Evolutionary conservation across 306 rosid genomes (phyloP).

Genomic region (Albizia julibrissin): DNA sequence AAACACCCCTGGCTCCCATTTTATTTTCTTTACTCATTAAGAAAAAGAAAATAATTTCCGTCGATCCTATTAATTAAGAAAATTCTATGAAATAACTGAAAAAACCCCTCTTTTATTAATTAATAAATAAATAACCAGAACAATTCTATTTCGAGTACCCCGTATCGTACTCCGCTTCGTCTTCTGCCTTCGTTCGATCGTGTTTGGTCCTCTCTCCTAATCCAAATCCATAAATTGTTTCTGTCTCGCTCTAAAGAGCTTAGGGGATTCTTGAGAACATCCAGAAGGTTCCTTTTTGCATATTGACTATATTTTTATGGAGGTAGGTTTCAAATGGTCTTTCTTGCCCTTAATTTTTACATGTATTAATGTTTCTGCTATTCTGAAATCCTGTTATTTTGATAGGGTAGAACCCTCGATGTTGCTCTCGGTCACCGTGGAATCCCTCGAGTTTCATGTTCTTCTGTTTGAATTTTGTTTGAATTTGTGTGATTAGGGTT

Average conservation of each 20-base stretch:
- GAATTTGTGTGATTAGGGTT: slow-evolving; percentile 11
- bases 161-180: not conserved
- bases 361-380: not conserved
- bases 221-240: not conserved
- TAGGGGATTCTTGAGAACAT: not conserved
- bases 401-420: not conserved
- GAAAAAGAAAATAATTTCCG: no score
- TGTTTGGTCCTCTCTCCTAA: not conserved
- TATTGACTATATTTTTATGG: not conserved
- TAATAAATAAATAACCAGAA: not conserved
- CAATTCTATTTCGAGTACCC: not conserved
- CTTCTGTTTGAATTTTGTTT: not conserved
- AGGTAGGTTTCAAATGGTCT: not conserved
- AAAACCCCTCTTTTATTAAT: no score
- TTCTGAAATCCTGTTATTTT: not conserved
- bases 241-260: not conserved
- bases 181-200: not conserved
- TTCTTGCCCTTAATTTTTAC: not conserved
- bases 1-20: no score
- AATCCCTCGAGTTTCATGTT: not conserved
- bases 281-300: not conserved
- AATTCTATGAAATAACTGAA: no score
- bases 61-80: no score
- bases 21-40: no score
- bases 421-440: not conserved